phyloP scores from a whole-genome alignment of 2,329 filamentous ascomycete genomes.

The Basipetospora chlamydospora region DNA sequence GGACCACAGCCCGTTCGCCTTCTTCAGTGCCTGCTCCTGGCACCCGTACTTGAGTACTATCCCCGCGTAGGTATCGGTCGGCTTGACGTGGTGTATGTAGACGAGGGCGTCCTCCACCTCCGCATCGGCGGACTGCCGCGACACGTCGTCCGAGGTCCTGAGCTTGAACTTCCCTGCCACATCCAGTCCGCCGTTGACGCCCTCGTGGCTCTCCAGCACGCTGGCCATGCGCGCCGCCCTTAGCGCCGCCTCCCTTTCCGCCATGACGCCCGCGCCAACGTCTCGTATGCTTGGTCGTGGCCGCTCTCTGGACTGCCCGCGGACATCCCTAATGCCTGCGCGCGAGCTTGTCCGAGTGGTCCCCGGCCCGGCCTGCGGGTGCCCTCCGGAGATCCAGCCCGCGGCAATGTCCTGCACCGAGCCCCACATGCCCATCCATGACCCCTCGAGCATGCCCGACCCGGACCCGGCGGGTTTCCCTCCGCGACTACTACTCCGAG shows the following conservation, averaged over 20 bases:
- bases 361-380: slow-evolving; percentile 2
- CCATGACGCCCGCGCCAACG: slow-evolving; percentile 39
- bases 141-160: slow-evolving; percentile 52
- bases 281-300: slow-evolving; percentile 20
- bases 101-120: slow-evolving; percentile 65
- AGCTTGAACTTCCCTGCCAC: slow-evolving; percentile 44
- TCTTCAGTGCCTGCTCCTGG: slow-evolving; percentile 65
- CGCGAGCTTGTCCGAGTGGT: neutral
- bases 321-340: neutral
- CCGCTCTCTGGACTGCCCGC: neutral
- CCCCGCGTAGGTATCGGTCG: slow-evolving; percentile 77
- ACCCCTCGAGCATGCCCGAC: slow-evolving; percentile 27
- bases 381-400: slow-evolving; percentile 2
- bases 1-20: slow-evolving; percentile 87
- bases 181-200: slow-evolving; percentile 43
- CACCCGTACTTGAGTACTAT: slow-evolving; percentile 85
- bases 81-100: slow-evolving; percentile 76
- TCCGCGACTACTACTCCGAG: neutral
- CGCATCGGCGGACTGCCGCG: slow-evolving; percentile 10
- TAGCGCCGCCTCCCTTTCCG: slow-evolving; percentile 37
- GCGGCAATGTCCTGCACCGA: slow-evolving; percentile 36
- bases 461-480: slow-evolving; percentile 4
- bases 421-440: slow-evolving; percentile 39
- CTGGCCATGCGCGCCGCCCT: slow-evolving; percentile 42
- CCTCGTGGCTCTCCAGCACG: slow-evolving; percentile 45